Evolutionary conservation across 1,284 basidiomycete species (phyloP), one percentile per base, ranked within the genome.

Genomic region (Marasmius fiardii): DNA sequence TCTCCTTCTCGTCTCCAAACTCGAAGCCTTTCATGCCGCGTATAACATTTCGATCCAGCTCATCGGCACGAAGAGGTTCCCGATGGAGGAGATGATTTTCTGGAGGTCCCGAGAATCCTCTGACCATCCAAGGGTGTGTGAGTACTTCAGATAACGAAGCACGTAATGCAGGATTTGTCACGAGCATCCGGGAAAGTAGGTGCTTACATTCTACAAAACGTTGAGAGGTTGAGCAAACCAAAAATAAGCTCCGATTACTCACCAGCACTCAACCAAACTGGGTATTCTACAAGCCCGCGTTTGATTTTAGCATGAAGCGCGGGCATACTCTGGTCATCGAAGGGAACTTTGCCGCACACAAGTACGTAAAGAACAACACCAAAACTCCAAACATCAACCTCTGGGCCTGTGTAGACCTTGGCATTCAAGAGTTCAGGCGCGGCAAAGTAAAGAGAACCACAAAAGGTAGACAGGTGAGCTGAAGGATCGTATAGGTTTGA

Each of bases 231-330:
- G n/a, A 26, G 33, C 18, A 41, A 47, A 3, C 6, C 43, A 54
- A 50, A 47, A 57, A 35, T 26, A 43, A 5, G 57, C 51, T 54
- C 53, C 54, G 12, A 7, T 35, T 53, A 70, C 86, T 64, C 67
- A 93, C 92, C 92, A 64, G 90, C 85, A 65, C 92, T 95, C 18
- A 99, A 78, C 96, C 96, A 99, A 8, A 92, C 90, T 0, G 96
- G 96, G 68, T 99, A 99, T 68, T 99, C 96, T 48, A 98, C 95
- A 44, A 95, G 76, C 0, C 97, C 96, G 2, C 95, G 85, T 73
- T 99, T 99, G 76, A 99, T 99, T 78, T 99, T 99, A 41, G 96
- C 96, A 69, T 99, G 97, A 51, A 99, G 76, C 0, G 95, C 96
- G 2, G 96, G 97, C 96, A 99, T 99, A 67, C 90, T 95, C 73